Evolutionary conservation across 78 protist species (phyloP), one percentile per base, ranked within the genome.

Genomic region (Dictyostelium brefeldianum): DNA sequence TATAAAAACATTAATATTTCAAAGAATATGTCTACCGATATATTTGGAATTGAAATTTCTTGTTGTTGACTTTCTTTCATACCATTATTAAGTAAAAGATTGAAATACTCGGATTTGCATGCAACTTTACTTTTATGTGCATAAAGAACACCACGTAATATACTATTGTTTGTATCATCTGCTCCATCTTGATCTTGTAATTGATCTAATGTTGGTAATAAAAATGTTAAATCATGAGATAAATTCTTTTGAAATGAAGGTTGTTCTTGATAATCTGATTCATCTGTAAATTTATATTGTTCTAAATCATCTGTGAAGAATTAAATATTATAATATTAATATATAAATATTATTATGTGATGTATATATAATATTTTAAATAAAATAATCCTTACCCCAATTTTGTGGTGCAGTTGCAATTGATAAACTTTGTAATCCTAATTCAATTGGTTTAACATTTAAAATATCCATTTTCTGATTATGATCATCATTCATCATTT

Each of bases 61-160:
- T 87, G 93, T 77, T 87, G 93, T 31, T 71, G 25, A 12, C 78
- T 22, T 67, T 87, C 93, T 77, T 78, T 74, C 93, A 87, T 87
- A 11, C 93, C 93, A 50, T 87, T 87, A 78, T 83, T 87, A 8
- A 87, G 31, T 18, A 87, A 25, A 12, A 77, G 43, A 59, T 67
- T 78, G 78, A 87, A 87, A 56, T 77, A 87, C 12, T 87, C 84
- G 12, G 93, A 87, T 47, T 48, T 47, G 3, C 6, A 10, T 51
- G 80, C 47, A 47, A 87, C 51, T 14, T 31, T 87, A 20, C 18
- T 15, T 87, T 77, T 74, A n/a, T 87, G 93, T 65, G 93, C 93
- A 51, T 77, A 87, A 1, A 87, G 77, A 43, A 54, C 64, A 20
- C 50, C 27, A 18, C 73, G 14, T n/a, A 20, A 64, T n/a, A 14